phyloP scores from a whole-genome alignment of 441 rosid genomes.

The Erysimum cheiri region DNA sequence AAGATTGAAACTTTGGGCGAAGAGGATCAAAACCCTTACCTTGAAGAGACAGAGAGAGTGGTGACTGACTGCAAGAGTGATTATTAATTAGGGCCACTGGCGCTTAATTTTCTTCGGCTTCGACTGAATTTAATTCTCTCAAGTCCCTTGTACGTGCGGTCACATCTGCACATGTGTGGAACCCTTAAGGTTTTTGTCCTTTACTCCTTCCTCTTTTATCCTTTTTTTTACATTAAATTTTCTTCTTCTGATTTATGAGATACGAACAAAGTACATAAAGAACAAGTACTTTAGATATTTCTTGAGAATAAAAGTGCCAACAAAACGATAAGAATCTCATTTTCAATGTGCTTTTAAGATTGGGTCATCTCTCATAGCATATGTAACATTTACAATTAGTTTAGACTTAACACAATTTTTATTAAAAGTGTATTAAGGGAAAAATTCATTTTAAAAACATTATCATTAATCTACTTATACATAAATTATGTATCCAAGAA shows the following conservation, averaged over 20 bases:
- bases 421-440: background rate
- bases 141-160: conserved; percentile 25
- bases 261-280: background rate
- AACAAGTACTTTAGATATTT: background rate
- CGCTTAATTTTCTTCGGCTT: conserved; percentile 33
- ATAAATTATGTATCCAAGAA: conserved; percentile 1
- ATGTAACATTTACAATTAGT: too few relatives aligned
- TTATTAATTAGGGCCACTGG: conserved; percentile 42
- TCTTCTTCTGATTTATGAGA: background rate
- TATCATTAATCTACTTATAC: background rate
- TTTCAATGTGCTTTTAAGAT: too few relatives aligned
- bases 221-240: background rate
- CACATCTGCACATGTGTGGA: conserved; percentile 31
- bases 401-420: too few relatives aligned
- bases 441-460: background rate
- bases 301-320: background rate
- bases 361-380: too few relatives aligned
- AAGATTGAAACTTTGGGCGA: conserved; percentile 24
- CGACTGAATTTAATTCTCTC: conserved; percentile 6
- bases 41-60: conserved; percentile 28
- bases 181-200: conserved; percentile 26
- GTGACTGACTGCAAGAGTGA: conserved; percentile 43
- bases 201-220: background rate
- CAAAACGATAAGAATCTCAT: background rate
- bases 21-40: conserved; percentile 18